Base-by-base conservation (phyloP, 805 yeast genomes). In the Saccharomyces mikatae region DNA sequence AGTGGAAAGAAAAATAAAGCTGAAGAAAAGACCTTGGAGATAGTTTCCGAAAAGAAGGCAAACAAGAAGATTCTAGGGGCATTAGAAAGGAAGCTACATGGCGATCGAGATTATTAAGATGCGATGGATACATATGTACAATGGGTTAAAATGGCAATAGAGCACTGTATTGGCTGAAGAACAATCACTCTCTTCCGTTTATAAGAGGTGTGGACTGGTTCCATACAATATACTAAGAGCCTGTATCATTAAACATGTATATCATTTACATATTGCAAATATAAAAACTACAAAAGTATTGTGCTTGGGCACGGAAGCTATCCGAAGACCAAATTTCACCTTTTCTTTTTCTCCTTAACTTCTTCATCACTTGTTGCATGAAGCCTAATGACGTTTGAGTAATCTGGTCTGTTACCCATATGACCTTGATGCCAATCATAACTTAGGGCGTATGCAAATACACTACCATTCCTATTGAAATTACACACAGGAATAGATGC, bases 371-470 rank as follows among this genome's bases (percentile, higher is more conserved):
- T 83, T 44, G 87, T 81, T 13, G 91, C 84, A 71, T 94, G 99
- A 51, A 94, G 74, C 71, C 87, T 86, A 57, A 94, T 82, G 53
- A 81, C 76, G 59, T 81, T 87, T 21, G 94, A 89, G 63, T 82
- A 81, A 60, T 85, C 89, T 2, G 82, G 86, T 47, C 84, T 80
- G 74, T 88, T 89, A 63, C 78, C 86, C 67, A 79, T 83, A 70
- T 86, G 79, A n/a, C 95, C 96, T 67, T 90, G 90, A 55, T 89
- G 80, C 99, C 99, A 94, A 69, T 94, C 99, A 72, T 94, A 92
- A 58, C 96, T 83, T 57, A 89, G 68, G 1, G 97, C 96, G 66
- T 94, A 89, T 3, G 97, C 98, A 69, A 87, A 84, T 10, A 94
- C 82, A 31, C 82, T 70, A 52, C 99, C 99, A 50, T 77, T 83